Percentiles rank a stretch among this genome's conserved stretches.
phyloP scores from a whole-genome alignment of 768 basidiomycete species.

The Coprinopsis sp. region DNA sequence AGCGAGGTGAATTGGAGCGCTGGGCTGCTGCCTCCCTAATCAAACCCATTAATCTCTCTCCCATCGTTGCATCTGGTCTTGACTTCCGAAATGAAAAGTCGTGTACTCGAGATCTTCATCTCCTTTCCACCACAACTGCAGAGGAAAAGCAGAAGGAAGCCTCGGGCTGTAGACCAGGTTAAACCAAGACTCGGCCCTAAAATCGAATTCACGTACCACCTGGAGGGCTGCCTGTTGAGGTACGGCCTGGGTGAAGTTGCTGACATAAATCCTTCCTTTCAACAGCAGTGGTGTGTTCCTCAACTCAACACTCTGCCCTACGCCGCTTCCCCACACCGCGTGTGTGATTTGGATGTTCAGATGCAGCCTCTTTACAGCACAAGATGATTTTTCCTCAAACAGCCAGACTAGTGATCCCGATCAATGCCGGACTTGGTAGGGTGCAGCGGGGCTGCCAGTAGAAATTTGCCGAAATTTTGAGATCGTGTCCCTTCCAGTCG shows the following conservation, averaged over 20 bases:
- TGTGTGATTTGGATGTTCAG: slow-evolving; percentile 47
- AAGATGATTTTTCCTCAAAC: slow-evolving; percentile 98
- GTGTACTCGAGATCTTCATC: too few species aligned
- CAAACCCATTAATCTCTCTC: too few species aligned
- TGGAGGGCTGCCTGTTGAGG: slow-evolving; percentile 51
- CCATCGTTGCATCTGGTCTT: too few species aligned
- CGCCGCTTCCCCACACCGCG: too few species aligned
- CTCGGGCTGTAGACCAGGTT: too few species aligned
- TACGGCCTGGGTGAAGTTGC: slow-evolving; percentile 85
- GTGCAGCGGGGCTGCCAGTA: slow-evolving; percentile 91
- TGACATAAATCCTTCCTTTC: slow-evolving; percentile 95
- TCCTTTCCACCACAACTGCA: too few species aligned
- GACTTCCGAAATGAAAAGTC: too few species aligned
- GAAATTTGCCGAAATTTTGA: slow-evolving; percentile 90
- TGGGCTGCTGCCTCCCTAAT: too few species aligned
- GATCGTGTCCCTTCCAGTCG: slow-evolving; percentile 98
- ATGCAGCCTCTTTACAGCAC: slow-evolving; percentile 90
- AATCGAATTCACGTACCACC: slow-evolving; percentile 62
- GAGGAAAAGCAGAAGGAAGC: too few species aligned
- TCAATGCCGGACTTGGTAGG: slow-evolving; percentile 96
- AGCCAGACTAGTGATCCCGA: slow-evolving; percentile 98
- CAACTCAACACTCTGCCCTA: slow-evolving; percentile 52
- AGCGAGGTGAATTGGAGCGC: too few species aligned
- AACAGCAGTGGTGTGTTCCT: slow-evolving; percentile 79
- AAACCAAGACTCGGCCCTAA: too few species aligned